Percentiles rank a stretch among this genome's conserved stretches.
These are phyloP conservation scores for Pulicaria dysenterica DNA, from an alignment of 129 eudicot genomes.

Conservation along the genomic window DNA sequence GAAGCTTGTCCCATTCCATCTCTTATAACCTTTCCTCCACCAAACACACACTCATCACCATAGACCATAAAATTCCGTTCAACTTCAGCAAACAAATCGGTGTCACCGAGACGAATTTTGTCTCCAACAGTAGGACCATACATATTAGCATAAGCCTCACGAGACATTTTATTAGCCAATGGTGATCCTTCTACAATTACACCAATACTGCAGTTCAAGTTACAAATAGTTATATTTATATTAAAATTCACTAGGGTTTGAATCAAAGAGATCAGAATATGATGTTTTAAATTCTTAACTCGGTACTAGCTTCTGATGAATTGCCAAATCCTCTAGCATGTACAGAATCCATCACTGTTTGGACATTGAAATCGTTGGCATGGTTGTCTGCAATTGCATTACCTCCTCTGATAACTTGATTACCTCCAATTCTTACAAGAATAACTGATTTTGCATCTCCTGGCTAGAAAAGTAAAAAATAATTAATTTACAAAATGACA, in stretches of 20 bases:
- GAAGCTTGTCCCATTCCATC: slow-evolving; percentile 99
- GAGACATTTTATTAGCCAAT: slow-evolving; percentile 48
- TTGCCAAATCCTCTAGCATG: slow-evolving; percentile 50
- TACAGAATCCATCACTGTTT: slow-evolving; percentile 53
- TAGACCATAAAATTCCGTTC: slow-evolving; percentile 78
- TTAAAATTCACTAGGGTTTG: no score
- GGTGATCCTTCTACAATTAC: slow-evolving; percentile 59
- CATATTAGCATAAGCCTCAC: slow-evolving; percentile 84
- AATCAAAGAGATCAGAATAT: slow-evolving; percentile 6
- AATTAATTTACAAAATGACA: no score
- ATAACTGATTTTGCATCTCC: slow-evolving; percentile 84
- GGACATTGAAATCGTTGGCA: slow-evolving; percentile 53
- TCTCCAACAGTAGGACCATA: slow-evolving; percentile 96
- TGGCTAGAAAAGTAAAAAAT: slow-evolving; percentile 57
- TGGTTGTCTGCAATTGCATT: slow-evolving; percentile 74
- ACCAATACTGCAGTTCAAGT: slow-evolving; percentile 58
- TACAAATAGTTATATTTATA: neutral
- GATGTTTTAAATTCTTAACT: slow-evolving; percentile 38
- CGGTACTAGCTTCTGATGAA: slow-evolving; percentile 52
- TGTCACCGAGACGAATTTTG: slow-evolving; percentile 95
- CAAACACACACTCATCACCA: slow-evolving; percentile 98
- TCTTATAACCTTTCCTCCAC: slow-evolving; percentile 96
- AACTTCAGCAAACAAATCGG: slow-evolving; percentile 85
- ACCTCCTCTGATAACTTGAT: slow-evolving; percentile 82
- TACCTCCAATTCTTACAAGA: slow-evolving; percentile 79